phyloP scores from a whole-genome alignment of 192 early-diverging fungal genomes.

The Coemansia sp. region DNA sequence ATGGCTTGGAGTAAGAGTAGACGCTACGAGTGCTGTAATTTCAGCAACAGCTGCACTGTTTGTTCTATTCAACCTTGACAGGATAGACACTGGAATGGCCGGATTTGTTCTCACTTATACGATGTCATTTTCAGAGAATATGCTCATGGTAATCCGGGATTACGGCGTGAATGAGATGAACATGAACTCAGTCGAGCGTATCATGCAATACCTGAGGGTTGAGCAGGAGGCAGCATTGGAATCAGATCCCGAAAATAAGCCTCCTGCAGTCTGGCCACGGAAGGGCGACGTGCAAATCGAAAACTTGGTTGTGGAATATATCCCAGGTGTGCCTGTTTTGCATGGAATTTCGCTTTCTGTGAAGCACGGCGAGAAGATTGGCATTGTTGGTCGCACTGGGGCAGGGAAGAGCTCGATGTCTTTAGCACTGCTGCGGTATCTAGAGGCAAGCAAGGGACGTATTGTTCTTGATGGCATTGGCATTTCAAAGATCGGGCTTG shows the following conservation, averaged over 20 bases:
- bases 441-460: slow-evolving; percentile 64
- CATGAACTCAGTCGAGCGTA: slow-evolving; percentile 83
- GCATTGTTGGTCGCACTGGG: slow-evolving; percentile 87
- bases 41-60: slow-evolving; percentile 66
- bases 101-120: slow-evolving; percentile 82
- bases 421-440: slow-evolving; percentile 72
- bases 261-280: slow-evolving; percentile 62
- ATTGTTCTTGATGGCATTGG: slow-evolving; percentile 77
- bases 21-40: slow-evolving; percentile 69
- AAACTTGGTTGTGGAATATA: slow-evolving; percentile 73
- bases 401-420: slow-evolving; percentile 78
- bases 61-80: slow-evolving; percentile 48
- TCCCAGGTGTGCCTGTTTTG: slow-evolving; percentile 75
- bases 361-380: slow-evolving; percentile 78
- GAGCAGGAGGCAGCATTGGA: slow-evolving; percentile 76
- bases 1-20: slow-evolving; percentile 79
- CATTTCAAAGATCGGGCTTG: slow-evolving; percentile 70
- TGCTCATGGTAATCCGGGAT: slow-evolving; percentile 75
- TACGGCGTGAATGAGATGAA: slow-evolving; percentile 79
- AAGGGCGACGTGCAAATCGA: slow-evolving; percentile 71
- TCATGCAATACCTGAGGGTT: slow-evolving; percentile 75
- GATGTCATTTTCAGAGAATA: slow-evolving; percentile 72
- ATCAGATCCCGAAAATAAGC: slow-evolving; percentile 55
- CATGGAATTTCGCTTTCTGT: slow-evolving; percentile 73
- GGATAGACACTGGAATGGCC: slow-evolving; percentile 76